Evolutionary conservation across 495 filamentous ascomycete genomes (phyloP), one percentile per base, ranked within the genome.

Genomic region (Neurospora sublineolata): DNA sequence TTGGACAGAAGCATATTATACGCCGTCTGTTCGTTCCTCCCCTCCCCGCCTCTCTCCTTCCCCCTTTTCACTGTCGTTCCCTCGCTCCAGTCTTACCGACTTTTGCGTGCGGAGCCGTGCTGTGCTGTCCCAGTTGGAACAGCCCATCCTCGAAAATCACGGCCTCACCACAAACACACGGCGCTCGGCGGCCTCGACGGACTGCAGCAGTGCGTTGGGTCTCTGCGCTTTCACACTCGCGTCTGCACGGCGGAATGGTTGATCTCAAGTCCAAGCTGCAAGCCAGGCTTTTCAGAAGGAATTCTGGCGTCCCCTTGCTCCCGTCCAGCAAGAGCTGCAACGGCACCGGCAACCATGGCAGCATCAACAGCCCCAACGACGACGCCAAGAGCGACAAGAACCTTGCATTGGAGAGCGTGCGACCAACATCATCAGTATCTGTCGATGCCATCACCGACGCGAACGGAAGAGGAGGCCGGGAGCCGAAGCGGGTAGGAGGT

Each of bases 251-350:
- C 70, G 69, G 42, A n/a, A 85, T 86, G 79, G 84, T 83, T 73
- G 83, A 83, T 71, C 76, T 87, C 68, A 82, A 76, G 76, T 76
- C 81, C 71, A 82, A 82, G 64, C 78, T 86, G 70, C 82, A 82
- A 71, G 81, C 83, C 74, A 86, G 82, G 72, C 82, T 87, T 71
- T 76, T 79, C 68, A 79, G 85, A 70, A 76, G 84, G 75, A 76
- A 82, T 68, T 85, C 84, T 38, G 78, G 76, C 23, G 74, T 80
- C 44, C 79, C 79, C 38, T 78, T 79, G 37, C 67, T 82, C 18
- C 74, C 80, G 36, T 78, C 80, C 18, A 41, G 68, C 41, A 72
- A 69, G 33, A 79, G 76, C 74, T 78, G 76, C 76, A 74, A 72
- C 41, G 76, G 76, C 71, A 68, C 23, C 72, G 58, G 58, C 38